phyloP scores from a whole-genome alignment of 257 asterid genomes.

The Catharanthus roseus region DNA sequence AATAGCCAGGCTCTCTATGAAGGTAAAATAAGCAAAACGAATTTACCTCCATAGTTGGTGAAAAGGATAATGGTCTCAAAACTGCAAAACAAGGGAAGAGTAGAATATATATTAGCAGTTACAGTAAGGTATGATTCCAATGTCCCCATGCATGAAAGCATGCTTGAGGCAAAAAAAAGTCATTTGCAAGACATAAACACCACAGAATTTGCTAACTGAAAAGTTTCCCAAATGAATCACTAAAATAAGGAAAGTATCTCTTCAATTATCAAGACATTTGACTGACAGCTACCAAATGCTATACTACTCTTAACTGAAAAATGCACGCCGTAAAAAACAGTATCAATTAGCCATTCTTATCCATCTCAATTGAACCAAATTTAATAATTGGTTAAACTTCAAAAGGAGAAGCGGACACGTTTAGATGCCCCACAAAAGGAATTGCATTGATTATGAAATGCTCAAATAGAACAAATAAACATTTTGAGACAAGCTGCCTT shows the following conservation, averaged over 20 bases:
- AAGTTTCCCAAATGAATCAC: neutral
- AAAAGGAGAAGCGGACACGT: neutral
- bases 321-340: neutral
- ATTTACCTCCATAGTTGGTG: slow-evolving; percentile 91
- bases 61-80: slow-evolving; percentile 65
- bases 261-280: neutral
- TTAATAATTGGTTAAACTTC: neutral
- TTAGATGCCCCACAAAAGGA: too few species aligned
- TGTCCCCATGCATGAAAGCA: neutral
- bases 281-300: neutral
- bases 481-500: neutral
- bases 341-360: neutral
- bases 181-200: neutral
- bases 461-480: neutral
- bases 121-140: neutral
- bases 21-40: neutral
- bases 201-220: neutral
- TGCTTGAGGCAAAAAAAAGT: neutral
- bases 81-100: slow-evolving; percentile 39
- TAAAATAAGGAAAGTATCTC: neutral
- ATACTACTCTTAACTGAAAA: neutral
- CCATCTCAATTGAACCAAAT: neutral
- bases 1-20: neutral
- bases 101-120: slow-evolving; percentile 12
- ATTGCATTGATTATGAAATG: neutral